Evolutionary conservation across 306 rosid species (phyloP), one percentile per base, ranked within the genome.

Genomic region (Citrullus amarus): DNA sequence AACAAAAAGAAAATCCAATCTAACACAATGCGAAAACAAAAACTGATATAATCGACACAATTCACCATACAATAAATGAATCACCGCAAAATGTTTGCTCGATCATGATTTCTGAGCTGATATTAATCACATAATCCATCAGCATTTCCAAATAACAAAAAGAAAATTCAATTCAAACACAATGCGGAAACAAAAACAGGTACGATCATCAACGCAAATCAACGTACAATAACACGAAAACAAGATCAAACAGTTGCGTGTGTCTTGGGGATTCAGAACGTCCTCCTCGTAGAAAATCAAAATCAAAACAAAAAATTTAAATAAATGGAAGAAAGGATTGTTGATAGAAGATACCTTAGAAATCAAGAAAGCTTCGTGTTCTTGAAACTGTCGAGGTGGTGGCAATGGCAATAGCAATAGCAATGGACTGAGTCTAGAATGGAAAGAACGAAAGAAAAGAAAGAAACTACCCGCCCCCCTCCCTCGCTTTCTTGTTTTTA

Each of bases 401-500:
- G 38, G 57, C 18, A 8, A 13, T 20, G 75, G 54, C 76, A 48
- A 43, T 46, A 20, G 76, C n/a, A 4, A 14, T 12, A 57, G 56
- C 76, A 46, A 44, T 25, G 41, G 58, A 36, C 48, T 6, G 71
- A 65, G 22, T 36, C 61, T 56, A 48, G 46, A 65, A 65, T 51
- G 57, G 77, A n/a, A n/a, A 51, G 66, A 25, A 25, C 0, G 38
- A 60, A 5, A 62, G 74, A 67, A 39, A 39, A 16, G 71, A 34
- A 38, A 57, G 68, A 76, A 76, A 61, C 69, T 56, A 62, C 81
- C 82, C 81, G 80, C 86, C 79, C 90, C 87, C 85, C 88, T 88
- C 75, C 54, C 54, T 68, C 75, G 34, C 54, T 82, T 60, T 81
- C 75, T 75, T 32, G 89, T 89, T 91, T 86, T 54, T 88, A 91